Evolutionary conservation across 805 yeast species (phyloP).

Genomic region (Sugiyamaella marilandica): DNA sequence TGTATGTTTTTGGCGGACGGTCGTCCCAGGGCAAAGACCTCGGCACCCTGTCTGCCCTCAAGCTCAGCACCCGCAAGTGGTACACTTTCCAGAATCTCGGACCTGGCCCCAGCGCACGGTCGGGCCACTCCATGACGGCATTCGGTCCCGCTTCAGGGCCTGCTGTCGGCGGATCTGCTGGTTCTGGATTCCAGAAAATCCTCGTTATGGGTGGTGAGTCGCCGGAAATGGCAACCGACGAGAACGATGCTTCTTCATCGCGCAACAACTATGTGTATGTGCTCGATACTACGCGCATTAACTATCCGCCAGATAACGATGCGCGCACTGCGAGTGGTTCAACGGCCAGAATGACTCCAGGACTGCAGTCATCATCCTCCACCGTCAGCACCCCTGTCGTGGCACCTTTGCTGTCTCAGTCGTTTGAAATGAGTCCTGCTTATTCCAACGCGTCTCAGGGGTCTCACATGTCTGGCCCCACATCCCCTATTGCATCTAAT

Average conservation of each 20-base stretch:
- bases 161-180: background rate
- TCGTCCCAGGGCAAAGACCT: conserved; percentile 64
- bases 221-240: conserved; percentile 39
- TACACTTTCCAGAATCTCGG: conserved; percentile 52
- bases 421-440: background rate
- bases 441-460: background rate
- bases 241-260: conserved; percentile 40
- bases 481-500: background rate
- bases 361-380: background rate
- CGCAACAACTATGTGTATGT: conserved; percentile 41
- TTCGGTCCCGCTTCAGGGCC: conserved; percentile 25
- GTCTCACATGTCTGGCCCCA: background rate
- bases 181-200: conserved; percentile 52
- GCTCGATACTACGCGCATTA: conserved; percentile 51
- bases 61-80: conserved; percentile 69
- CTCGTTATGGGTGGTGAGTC: conserved; percentile 91
- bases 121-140: conserved; percentile 86
- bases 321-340: background rate
- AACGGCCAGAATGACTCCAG: background rate
- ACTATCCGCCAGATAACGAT: conserved; percentile 36
- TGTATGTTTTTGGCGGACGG: conserved; percentile 90
- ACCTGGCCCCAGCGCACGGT: conserved; percentile 71
- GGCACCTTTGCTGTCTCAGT: background rate
- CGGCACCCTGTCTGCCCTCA: conserved; percentile 66
- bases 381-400: background rate